Base-by-base conservation (phyloP, 768 basidiomycete genomes). In the Boletus speciosus region DNA sequence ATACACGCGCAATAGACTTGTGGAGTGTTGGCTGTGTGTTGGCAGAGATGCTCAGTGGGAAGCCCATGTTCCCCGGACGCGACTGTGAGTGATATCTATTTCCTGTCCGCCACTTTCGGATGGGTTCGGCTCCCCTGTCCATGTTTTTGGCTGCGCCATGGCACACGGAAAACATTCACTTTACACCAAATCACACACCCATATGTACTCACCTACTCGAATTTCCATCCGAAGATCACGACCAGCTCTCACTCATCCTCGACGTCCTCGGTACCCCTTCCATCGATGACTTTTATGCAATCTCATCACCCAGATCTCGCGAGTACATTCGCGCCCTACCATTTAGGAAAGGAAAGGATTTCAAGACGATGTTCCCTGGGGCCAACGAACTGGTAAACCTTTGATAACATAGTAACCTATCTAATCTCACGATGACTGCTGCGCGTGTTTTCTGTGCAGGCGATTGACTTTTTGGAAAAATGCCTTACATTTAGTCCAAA, bases 211-310 rank as follows among this genome's bases (percentile, higher is more conserved):
- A 39, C 14, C 19, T 32, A 25, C 32, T 15, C 25, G 6, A 27
- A 52, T 11, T 34, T 19, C 35, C 3, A 34, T 32, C 31, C 15
- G 51, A 68, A 89, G 91, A 98, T 74, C 94, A 96, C 69, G 88
- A 97, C 70, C 96, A 98, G 65, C 79, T 98, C 8, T 87, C 86
- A 7, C 80, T 96, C 51, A 97, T 98, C 61, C 83, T 97, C 53
- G 93, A 96, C 63, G 88, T 95, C n/a, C 83, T 98, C 36, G 95
- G 95, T 1, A 91, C 90, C 3, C 86, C 88, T 16, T 84, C 87
- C 9, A 84, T 97, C 65, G 95, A 97, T 63, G 94, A 97, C 65
- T 96, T 97, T 69, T 92, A 96, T 60, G 92, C 91, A 6, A 96
- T 96, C 65, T 90, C 85, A 19, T 88, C 90, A 4, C 75, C 80